Evolutionary conservation across 2,329 filamentous ascomycete species (phyloP).

Genomic region (Herpotrichia juniperi): DNA sequence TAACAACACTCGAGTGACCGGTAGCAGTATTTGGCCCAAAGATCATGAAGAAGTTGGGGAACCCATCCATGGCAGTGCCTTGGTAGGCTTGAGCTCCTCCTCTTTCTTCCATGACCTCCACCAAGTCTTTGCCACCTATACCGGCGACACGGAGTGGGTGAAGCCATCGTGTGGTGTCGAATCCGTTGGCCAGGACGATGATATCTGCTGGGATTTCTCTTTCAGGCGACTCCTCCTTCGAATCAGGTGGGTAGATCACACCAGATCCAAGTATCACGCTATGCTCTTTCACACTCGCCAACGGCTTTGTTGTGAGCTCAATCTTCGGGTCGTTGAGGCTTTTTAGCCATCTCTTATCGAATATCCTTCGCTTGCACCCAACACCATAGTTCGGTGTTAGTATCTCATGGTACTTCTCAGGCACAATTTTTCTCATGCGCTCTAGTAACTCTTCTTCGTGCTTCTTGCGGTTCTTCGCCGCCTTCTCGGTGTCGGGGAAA

Average conservation of each 20-base stretch:
- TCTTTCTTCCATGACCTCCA: slow-evolving; percentile 62
- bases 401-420: slow-evolving; percentile 65
- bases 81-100: slow-evolving; percentile 69
- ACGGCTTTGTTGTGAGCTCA: slow-evolving; percentile 58
- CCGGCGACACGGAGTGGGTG: slow-evolving; percentile 61
- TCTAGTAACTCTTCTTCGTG: slow-evolving; percentile 52
- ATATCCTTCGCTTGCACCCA: slow-evolving; percentile 69
- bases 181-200: slow-evolving; percentile 68
- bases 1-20: slow-evolving; percentile 65
- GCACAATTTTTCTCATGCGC: slow-evolving; percentile 57
- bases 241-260: slow-evolving; percentile 51
- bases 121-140: slow-evolving; percentile 55
- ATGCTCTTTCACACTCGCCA: slow-evolving; percentile 55
- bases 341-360: slow-evolving; percentile 62
- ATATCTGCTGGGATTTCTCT: slow-evolving; percentile 62
- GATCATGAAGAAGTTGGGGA: slow-evolving; percentile 70
- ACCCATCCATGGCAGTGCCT: slow-evolving; percentile 62
- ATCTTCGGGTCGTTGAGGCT: slow-evolving; percentile 60
- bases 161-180: slow-evolving; percentile 61
- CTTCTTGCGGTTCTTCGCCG: slow-evolving; percentile 45
- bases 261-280: slow-evolving; percentile 60
- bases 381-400: slow-evolving; percentile 67
- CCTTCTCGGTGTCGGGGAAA: slow-evolving; percentile 50
- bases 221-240: slow-evolving; percentile 36
- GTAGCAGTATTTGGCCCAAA: slow-evolving; percentile 69